Conservation (phyloP, 805 yeast species). For the Candida alai region DNA sequence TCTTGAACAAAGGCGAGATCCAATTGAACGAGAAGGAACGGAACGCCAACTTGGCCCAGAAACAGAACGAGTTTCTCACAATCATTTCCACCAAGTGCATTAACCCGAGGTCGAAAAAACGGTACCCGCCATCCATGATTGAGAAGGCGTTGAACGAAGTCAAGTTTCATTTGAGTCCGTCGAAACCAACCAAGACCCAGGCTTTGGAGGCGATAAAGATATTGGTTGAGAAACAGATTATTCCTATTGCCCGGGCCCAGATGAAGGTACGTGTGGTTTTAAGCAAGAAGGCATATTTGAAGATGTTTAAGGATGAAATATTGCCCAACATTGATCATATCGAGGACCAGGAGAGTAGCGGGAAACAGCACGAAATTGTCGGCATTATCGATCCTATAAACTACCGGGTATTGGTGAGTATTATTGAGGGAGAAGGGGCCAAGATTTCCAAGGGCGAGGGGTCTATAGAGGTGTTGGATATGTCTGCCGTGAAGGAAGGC, state of each 20-base stretch:
- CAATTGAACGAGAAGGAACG: conserved; percentile 94
- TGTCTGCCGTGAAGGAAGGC: conserved; percentile 72
- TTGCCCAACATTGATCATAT: conserved; percentile 32
- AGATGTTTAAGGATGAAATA: conserved; percentile 28
- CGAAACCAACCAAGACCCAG: conserved; percentile 76
- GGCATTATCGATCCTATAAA: conserved; percentile 84
- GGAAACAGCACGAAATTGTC: conserved; percentile 38
- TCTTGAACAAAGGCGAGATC: conserved; percentile 86
- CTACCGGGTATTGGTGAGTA: conserved; percentile 65
- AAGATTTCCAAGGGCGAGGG: conserved; percentile 53
- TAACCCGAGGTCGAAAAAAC: conserved; percentile 82
- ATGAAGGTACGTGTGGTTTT: conserved; percentile 79
- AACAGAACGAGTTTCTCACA: conserved; percentile 77
- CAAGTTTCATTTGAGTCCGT: conserved; percentile 73
- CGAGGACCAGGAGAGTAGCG: conserved; percentile 46
- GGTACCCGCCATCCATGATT: conserved; percentile 93
- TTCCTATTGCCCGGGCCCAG: conserved; percentile 91
- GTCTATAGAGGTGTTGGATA: conserved; percentile 76
- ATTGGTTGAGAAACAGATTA: conserved; percentile 71
- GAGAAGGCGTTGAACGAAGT: conserved; percentile 77
- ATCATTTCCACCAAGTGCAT: conserved; percentile 87
- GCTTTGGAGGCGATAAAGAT: conserved; percentile 88
- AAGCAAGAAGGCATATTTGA: conserved; percentile 49
- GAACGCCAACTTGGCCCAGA: conserved; percentile 64
- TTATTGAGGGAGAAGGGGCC: conserved; percentile 45